Percentiles rank a stretch among this genome's conserved stretches.
These are phyloP conservation scores for Aspergillus asperescens DNA, from an alignment of 495 filamentous ascomycete species.

Conservation along the genomic window DNA sequence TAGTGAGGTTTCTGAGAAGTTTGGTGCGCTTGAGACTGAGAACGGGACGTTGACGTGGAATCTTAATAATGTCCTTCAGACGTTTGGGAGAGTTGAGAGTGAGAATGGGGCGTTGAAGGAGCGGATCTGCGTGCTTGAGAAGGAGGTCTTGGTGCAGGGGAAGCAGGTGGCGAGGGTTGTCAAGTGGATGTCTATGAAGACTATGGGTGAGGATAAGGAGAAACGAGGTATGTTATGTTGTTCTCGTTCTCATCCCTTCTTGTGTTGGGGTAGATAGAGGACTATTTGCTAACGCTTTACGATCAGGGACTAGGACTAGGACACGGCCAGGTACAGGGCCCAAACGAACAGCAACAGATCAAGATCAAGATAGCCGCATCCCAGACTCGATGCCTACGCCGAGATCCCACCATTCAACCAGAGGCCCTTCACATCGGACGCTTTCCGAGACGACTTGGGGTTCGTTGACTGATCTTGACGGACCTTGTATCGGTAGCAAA, in stretches of 20 bases:
- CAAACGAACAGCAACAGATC: not conserved
- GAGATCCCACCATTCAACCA: not conserved
- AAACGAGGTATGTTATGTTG: not conserved
- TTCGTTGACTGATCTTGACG: not conserved
- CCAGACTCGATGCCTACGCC: not conserved
- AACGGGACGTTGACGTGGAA: not conserved
- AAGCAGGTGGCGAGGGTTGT: not conserved
- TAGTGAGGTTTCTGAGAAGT: not conserved
- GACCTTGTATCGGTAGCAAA: not conserved
- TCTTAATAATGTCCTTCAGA: not conserved
- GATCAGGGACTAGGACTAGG: not conserved
- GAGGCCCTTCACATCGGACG: not conserved
- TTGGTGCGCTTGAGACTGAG: not conserved
- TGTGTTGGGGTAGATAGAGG: too few relatives aligned
- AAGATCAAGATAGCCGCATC: not conserved
- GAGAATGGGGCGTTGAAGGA: not conserved
- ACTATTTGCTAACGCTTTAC: not conserved
- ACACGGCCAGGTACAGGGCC: not conserved
- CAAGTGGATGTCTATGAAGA: not conserved
- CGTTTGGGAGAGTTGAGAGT: not conserved
- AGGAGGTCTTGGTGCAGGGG: not conserved
- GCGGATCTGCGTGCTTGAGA: not conserved
- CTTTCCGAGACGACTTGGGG: conserved; percentile 7
- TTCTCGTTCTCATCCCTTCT: not conserved
- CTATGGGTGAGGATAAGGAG: not conserved